These are phyloP conservation scores for Micractinium conductrix DNA, from an alignment of 139 green algal genomes.

Conservation along the genomic window DNA sequence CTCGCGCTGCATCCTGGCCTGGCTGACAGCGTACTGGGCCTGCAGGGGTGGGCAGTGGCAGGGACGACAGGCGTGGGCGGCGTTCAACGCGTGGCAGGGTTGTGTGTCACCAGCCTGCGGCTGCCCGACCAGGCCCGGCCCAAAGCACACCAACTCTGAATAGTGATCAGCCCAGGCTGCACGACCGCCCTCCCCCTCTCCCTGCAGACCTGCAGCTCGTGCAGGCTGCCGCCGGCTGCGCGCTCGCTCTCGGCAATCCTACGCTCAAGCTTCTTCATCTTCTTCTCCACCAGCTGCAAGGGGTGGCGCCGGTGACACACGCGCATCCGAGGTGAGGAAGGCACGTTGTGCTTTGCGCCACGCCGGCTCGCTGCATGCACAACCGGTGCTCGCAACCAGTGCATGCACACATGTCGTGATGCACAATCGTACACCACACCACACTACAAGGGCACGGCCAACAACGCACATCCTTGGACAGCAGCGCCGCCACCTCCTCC, in stretches of 20 bases:
- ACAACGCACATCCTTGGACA: not conserved
- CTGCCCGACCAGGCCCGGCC: too few relatives aligned
- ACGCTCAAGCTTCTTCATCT: slow-evolving; percentile 39
- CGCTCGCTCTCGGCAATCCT: slow-evolving; percentile 49
- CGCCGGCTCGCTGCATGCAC: too few relatives aligned
- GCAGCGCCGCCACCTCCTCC: slow-evolving; percentile 23
- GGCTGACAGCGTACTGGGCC: slow-evolving; percentile 12
- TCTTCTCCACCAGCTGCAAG: slow-evolving; percentile 38
- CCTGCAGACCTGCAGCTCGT: slow-evolving; percentile 32
- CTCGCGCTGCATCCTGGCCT: slow-evolving; percentile 18
- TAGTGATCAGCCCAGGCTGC: too few relatives aligned
- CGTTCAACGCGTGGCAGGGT: not conserved
- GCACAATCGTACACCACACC: too few relatives aligned
- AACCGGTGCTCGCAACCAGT: too few relatives aligned
- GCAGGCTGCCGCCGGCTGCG: slow-evolving; percentile 42
- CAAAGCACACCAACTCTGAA: too few relatives aligned
- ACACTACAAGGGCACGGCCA: too few relatives aligned
- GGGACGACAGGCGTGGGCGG: not conserved
- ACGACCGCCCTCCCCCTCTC: not conserved
- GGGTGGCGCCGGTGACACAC: too few relatives aligned
- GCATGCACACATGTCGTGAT: too few relatives aligned
- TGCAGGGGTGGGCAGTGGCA: not conserved
- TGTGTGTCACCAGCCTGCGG: too few relatives aligned
- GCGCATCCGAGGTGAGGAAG: too few relatives aligned
- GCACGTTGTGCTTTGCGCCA: too few relatives aligned